Evolutionary conservation across 2,329 filamentous ascomycete genomes (phyloP).

Genomic region (Colletotrichum musicola): DNA sequence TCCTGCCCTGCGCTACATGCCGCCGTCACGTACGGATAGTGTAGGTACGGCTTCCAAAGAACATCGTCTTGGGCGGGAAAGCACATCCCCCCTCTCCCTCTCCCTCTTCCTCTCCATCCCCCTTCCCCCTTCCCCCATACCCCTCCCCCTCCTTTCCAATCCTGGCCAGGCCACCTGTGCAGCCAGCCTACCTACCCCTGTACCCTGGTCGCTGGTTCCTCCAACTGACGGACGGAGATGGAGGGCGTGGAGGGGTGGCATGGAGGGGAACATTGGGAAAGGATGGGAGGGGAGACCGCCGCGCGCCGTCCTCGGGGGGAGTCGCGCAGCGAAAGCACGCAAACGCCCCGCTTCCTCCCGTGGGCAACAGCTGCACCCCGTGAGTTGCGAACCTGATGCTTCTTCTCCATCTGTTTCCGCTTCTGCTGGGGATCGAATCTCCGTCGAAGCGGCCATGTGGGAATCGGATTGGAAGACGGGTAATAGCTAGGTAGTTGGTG

Average conservation of each 20-base stretch:
- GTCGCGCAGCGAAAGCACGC: slow-evolving; percentile 24
- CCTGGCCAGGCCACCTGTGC: slow-evolving; percentile 18
- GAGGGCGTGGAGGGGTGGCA: slow-evolving; percentile 35
- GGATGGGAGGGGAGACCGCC: slow-evolving; percentile 8
- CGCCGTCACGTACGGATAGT: slow-evolving; percentile 17
- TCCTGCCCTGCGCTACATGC: slow-evolving; percentile 20
- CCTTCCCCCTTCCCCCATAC: slow-evolving; percentile 8
- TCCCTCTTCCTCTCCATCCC: background rate
- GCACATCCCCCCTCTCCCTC: no score
- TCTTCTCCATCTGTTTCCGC: background rate
- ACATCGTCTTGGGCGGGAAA: no score
- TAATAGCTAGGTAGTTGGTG: no score
- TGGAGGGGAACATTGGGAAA: slow-evolving; percentile 12
- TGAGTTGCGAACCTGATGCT: background rate
- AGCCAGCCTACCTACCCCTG: slow-evolving; percentile 20
- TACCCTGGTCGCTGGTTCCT: slow-evolving; percentile 17
- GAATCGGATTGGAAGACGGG: no score
- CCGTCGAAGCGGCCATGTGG: no score
- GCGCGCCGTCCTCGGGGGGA: slow-evolving; percentile 28
- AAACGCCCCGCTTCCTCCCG: slow-evolving; percentile 25
- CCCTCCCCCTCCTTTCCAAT: slow-evolving; percentile 7
- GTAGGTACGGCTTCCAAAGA: background rate
- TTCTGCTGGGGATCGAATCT: background rate
- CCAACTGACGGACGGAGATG: slow-evolving; percentile 30
- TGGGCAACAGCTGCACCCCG: slow-evolving; percentile 9